These are phyloP conservation scores for Chytriomyces confervae DNA, from an alignment of 192 early-diverging fungal species.

Conservation along the genomic window DNA sequence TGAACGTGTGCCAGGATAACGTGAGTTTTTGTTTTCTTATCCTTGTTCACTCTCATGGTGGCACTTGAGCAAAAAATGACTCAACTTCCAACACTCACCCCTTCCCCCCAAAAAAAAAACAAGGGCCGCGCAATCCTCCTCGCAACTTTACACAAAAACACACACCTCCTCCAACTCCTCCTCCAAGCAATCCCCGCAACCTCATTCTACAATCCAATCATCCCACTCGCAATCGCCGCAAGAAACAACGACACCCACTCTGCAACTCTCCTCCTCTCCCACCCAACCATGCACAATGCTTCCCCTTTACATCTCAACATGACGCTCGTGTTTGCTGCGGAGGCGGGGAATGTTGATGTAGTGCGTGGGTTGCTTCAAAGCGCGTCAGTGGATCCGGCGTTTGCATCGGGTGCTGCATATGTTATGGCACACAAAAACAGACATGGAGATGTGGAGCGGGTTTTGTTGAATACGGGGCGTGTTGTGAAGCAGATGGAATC, in stretches of 20 bases:
- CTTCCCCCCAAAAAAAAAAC: not conserved
- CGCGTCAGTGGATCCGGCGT: not conserved
- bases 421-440: not conserved
- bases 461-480: constrained; percentile 1
- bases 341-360: not conserved
- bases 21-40: too few species aligned
- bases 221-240: constrained; percentile 23
- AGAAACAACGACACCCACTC: not conserved
- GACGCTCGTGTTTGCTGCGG: constrained; percentile 18
- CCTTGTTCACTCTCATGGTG: too few species aligned
- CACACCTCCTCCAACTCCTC: not conserved
- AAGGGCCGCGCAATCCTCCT: not conserved
- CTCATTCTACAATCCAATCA: not conserved
- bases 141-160: not conserved
- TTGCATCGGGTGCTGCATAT: constrained; percentile 21
- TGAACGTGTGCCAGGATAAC: not conserved
- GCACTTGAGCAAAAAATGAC: too few species aligned
- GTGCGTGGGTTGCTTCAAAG: not conserved
- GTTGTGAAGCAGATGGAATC: constrained; percentile 1
- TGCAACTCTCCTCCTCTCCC: too few species aligned
- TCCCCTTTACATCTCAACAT: not conserved
- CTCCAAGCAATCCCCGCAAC: not conserved
- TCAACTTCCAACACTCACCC: too few species aligned
- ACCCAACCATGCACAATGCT: not conserved
- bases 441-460: not conserved